phyloP scores from a whole-genome alignment of 345 rosid species.

The Gossypium turneri region DNA sequence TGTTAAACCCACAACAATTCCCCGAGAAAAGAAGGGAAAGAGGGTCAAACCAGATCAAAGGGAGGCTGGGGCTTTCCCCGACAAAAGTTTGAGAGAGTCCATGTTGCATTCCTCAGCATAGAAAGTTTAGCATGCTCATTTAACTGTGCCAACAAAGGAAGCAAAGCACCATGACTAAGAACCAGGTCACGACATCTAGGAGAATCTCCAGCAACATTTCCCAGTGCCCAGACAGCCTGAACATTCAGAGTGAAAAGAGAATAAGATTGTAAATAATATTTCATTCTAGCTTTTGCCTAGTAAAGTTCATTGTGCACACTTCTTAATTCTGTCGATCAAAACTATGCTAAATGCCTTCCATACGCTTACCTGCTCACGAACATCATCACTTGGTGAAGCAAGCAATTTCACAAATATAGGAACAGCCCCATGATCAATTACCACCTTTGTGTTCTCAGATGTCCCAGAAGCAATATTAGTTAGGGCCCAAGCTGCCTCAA shows the following conservation, averaged over 20 bases:
- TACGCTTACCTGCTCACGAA: constrained; percentile 28
- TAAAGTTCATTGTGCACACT: neutral
- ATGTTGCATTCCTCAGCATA: constrained; percentile 52
- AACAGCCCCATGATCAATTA: constrained; percentile 40
- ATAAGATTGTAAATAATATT: neutral
- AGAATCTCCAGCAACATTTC: constrained; percentile 65
- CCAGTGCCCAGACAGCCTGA: constrained; percentile 69
- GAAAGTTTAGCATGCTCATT: constrained; percentile 48
- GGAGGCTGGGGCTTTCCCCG: constrained; percentile 56
- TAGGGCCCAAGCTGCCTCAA: constrained; percentile 48
- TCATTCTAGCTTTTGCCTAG: neutral
- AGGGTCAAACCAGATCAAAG: constrained; percentile 41
- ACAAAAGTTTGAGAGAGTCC: constrained; percentile 67
- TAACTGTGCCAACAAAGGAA: constrained; percentile 47
- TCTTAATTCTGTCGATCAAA: neutral
- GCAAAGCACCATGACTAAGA: constrained; percentile 44
- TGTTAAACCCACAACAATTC: neutral
- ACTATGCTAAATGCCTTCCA: neutral
- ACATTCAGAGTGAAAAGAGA: neutral
- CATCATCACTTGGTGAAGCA: constrained; percentile 39
- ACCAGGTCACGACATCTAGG: constrained; percentile 54
- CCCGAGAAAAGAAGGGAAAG: neutral
- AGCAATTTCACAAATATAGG: constrained; percentile 40
- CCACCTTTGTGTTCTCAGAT: constrained; percentile 43
- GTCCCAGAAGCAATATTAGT: constrained; percentile 47